Evolutionary conservation across 495 filamentous ascomycete species (phyloP), one percentile per base, ranked within the genome.

Genomic region (Aspergillus funiculosus): DNA sequence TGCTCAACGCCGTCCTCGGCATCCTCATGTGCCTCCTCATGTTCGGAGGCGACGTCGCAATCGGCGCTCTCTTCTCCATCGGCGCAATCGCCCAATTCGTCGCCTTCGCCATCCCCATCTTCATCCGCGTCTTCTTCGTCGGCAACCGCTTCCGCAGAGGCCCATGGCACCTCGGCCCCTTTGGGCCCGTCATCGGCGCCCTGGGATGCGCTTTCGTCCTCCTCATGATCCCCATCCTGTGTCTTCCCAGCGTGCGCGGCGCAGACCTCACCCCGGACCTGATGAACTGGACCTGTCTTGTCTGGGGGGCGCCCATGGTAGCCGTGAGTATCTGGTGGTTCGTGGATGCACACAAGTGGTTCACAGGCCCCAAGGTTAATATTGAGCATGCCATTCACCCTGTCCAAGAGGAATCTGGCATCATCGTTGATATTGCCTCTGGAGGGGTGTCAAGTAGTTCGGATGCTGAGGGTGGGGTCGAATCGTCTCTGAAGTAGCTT

Each of bases 241-340:
- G 82, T 62, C 68, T 89, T 26, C 85, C 85, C 5, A 77, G 73
- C 41, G 64, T 70, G 3, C 77, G 64, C 5, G 82, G 81, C 4
- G 61, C 48, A 0, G 67, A 86, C 62, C 54, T 88, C 25, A 76
- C 71, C 29, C 66, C 57, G 21, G 71, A 77, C 27, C 29, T 68
- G 43, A 88, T 87, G 84, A 87, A 87, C 49, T 88, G 84, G 84
- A 89, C 85, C 4, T 73, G 70, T 58, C 70, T 87, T 25, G 85
- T 89, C 22, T 89, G 83, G 57, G 85, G 82, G n/a, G 79, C 57
- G 11, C 80, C 80, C 9, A 84, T 83, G 80, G 27, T 79, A 6
- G 61, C 72, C 4, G 73, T 85, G 7, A 56, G 73, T 4, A 61
- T 86, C 36, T 88, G 84, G 82, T 89, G 83, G 75, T 61, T 82